Evolutionary conservation across 2,329 filamentous ascomycete species (phyloP), one percentile per base, ranked within the genome.

Genomic region (Zopfia rhizophila): DNA sequence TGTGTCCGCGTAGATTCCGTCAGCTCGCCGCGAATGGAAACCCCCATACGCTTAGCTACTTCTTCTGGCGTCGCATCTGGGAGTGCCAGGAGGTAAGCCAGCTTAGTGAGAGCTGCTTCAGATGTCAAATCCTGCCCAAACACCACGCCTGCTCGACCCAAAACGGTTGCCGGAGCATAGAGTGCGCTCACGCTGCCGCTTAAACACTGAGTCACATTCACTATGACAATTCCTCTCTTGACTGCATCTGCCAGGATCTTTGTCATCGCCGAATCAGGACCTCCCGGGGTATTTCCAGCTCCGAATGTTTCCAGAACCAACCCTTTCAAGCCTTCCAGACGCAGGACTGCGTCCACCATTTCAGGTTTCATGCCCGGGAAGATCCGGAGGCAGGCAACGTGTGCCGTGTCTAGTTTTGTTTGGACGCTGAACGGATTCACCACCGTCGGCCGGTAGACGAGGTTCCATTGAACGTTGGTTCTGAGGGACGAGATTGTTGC

Each of bases 321-420:
- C 1, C 92, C 92, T 36, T 86, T 84, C 11, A 97, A 79, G 33
- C 85, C 85, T n/a, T 90, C 85, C 22, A 91, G 77, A 31, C 82
- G 82, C 48, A 96, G 78, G 12, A 96, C 90, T 1, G 89, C 88
- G 65, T 94, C 90, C 22, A 97, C 82, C 89, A 96, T 95, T 66
- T 91, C 88, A n/a, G 91, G 89, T 69, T 89, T 89, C 74, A 97
- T 95, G 22, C 92, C 92, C 0, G 92, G 92, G 72, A 96, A 96
- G 53, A 96, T 88, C 45, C 91, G 87, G 61, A 96, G 78, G 68
- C 91, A 94, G 14, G 91, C 91, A 28, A 96, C 91, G 68, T 95
- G 89, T n/a, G 88, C 85, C 8, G 89, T 96, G 68, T 94, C 88
- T 25, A 94, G 81, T 58, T 87, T 86, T 13, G 85, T 86, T 51